These are phyloP conservation scores for Fusarium pininemorale DNA, from an alignment of 2,329 filamentous ascomycete species.

Conservation along the genomic window DNA sequence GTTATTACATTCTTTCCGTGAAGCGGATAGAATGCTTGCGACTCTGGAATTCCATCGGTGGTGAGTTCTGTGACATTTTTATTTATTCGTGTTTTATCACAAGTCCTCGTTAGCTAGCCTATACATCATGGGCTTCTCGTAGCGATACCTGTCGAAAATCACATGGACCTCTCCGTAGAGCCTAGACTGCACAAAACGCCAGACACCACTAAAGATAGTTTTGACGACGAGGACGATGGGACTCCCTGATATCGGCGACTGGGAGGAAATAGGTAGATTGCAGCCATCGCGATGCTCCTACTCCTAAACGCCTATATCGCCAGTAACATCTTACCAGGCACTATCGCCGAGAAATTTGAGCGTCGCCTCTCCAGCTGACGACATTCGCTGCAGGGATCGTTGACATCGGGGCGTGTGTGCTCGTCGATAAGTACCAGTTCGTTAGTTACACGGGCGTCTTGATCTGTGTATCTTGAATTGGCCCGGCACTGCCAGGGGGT, in stretches of 20 bases:
- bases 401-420: not conserved
- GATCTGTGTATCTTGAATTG: not conserved
- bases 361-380: not conserved
- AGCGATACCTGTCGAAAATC: not conserved
- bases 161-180: not conserved
- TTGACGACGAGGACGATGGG: not conserved
- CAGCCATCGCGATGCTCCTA: not conserved
- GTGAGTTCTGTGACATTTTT: fast-evolving
- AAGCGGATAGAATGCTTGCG: too few species aligned
- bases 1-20: not conserved
- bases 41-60: too few species aligned
- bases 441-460: not conserved
- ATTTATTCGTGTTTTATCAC: not conserved
- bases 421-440: not conserved
- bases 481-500: not conserved
- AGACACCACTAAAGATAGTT: not conserved
- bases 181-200: not conserved
- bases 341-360: not conserved
- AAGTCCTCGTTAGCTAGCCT: not conserved
- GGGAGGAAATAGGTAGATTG: not conserved
- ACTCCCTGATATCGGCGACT: not conserved
- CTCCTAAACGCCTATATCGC: not conserved
- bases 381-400: not conserved
- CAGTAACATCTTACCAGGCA: not conserved
- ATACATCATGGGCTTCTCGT: not conserved